Base-by-base conservation (phyloP, 169 alveolate species). In the Plasmodium reichenowi region DNA sequence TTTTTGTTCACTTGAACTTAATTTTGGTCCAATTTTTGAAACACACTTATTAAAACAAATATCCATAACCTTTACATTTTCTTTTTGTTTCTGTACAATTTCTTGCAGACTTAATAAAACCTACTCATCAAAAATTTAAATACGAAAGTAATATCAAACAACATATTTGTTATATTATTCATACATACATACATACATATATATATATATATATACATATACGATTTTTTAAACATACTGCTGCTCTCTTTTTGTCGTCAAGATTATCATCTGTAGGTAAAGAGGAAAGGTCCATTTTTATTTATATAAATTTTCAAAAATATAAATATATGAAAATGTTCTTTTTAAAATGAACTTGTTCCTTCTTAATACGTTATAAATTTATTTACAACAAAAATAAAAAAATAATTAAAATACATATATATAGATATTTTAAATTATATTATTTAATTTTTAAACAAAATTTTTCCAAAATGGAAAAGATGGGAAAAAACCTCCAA, bases 1-100 rank as follows among this genome's bases (percentile, higher is more conserved):
- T 17, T 80, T 80, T 52, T 80, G 90, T 62, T 80, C 90, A 38
- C 20, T 8, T 45, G 90, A 43, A 43, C 73, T 80, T 62, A 80
- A 59, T 45, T 80, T 58, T 43, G 38, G 54, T 26, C 83, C 83
- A 22, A 80, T 80, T 80, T 80, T 80, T 56, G 90, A 59, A 24
- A 80, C 90, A 20, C 90, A 80, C 26, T 80, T 80, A 62, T 80
- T 80, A 47, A 80, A 80, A 47, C 90, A 80, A n/a, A 80, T 66
- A 47, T 80, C 83, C 90, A 80, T 80, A 10, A 80, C 90, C 43
- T 80, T 80, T 22, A 80, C 90, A 72, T 80, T 80, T 56, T 80
- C 90, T 32, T 80, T 80, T 68, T 80, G 90, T 47, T 72, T 52
- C 63, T 80, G 83, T 43, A 80, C 22, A 22, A 80, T 80, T 80